A percentile compares a stretch with the other conserved stretches of the same genome.
Evolutionary conservation across 108 stramenopile genomes (phyloP).

Genomic region (Nitzschia sp.): DNA sequence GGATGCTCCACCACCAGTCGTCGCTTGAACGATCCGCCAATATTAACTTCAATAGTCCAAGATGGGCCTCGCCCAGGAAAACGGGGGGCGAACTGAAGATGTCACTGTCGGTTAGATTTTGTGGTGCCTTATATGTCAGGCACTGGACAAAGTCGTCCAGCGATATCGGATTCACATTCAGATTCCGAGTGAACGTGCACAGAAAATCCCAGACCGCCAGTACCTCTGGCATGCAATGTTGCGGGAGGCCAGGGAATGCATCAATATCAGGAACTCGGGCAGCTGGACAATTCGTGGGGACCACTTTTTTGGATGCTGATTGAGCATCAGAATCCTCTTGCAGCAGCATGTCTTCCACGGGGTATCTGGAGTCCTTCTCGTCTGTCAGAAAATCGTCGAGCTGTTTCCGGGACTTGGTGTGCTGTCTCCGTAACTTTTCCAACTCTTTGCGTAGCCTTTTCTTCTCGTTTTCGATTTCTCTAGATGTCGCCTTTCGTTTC

Average conservation of each 20-base stretch:
- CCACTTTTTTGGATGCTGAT: neutral
- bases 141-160: slow-evolving; percentile 82
- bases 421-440: slow-evolving; percentile 65
- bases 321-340: slow-evolving; percentile 24
- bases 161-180: slow-evolving; percentile 69
- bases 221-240: slow-evolving; percentile 76
- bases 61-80: slow-evolving; percentile 81
- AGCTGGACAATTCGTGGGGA: slow-evolving; percentile 41
- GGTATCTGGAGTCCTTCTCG: slow-evolving; percentile 44
- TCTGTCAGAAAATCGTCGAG: slow-evolving; percentile 76
- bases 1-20: slow-evolving; percentile 88
- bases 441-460: slow-evolving; percentile 74
- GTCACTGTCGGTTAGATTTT: slow-evolving; percentile 23
- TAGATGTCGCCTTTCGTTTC: slow-evolving; percentile 30
- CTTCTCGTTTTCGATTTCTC: slow-evolving; percentile 65
- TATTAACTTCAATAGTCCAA: slow-evolving; percentile 71
- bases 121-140: slow-evolving; percentile 58
- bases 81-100: slow-evolving; percentile 53
- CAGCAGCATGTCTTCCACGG: slow-evolving; percentile 46
- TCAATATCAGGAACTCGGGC: slow-evolving; percentile 61
- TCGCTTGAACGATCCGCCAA: slow-evolving; percentile 73
- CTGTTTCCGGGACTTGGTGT: slow-evolving; percentile 55
- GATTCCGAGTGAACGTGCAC: slow-evolving; percentile 71
- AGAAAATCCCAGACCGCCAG: slow-evolving; percentile 87
- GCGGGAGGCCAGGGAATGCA: slow-evolving; percentile 68